Evolutionary conservation across 2,329 filamentous ascomycete genomes (phyloP), one percentile per base, ranked within the genome.

Genomic region (Alternaria arborescens): DNA sequence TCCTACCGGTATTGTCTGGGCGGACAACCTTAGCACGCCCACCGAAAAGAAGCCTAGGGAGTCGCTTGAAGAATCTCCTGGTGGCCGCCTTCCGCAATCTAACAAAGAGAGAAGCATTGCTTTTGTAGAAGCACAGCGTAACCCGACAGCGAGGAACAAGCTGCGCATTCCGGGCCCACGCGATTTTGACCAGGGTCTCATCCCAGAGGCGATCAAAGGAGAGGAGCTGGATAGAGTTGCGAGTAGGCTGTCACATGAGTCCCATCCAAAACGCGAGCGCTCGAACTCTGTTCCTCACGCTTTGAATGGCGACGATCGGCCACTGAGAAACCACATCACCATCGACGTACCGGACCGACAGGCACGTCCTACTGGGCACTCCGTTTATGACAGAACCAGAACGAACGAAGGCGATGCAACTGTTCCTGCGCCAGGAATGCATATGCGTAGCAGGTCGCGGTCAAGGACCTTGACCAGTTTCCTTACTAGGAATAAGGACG

Each of bases 141-240:
- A 92, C 57, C 84, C 83, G 2, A 88, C 88, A 63, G 89, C 91
- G 57, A 89, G 88, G 54, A 88, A 89, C 34, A 88, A 93, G 0
- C 81, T 98, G 43, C 90, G 93, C 41, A 98, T 99, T 70, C 95
- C 95, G 0, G 94, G 94, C 20, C 95, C 95, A 1, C 85, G 94
- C 69, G 95, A 98, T 73, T 94, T 91, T 50, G 95, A 99, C 70
- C 87, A 88, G 52, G 95, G 94, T 26, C 85, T 92, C 62, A 83
- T 89, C 10, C 94, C 94, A 4, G 80, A 88, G 67, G 80, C 84
- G 20, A 75, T 91, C 14, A 82, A 81, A 6, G 80, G 82, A 32
- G 75, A 79, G 30, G 69, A 71, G 28, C 50, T 76, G 41, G 57
- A 70, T 24, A 65, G 68, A 41, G 52, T 71, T 20, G 30, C 58